Percentiles rank a stretch among this genome's conserved stretches.
These are phyloP conservation scores for Glaciozyma martinii DNA, from an alignment of 768 basidiomycete species.

Conservation along the genomic window DNA sequence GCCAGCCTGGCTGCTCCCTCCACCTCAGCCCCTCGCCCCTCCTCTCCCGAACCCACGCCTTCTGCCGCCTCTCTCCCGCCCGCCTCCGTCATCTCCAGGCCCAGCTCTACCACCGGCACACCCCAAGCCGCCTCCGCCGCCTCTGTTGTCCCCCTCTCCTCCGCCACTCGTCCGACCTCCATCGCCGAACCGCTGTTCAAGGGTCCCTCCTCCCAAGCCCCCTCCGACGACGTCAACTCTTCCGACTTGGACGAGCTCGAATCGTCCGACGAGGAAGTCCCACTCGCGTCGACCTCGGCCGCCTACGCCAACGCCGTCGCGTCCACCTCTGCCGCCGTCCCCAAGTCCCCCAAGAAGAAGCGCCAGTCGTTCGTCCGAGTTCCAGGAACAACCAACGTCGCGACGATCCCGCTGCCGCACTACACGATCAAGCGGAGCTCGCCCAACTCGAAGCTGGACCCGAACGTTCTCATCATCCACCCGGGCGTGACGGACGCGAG, in stretches of 20 bases:
- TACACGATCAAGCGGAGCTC: slow-evolving; percentile 3
- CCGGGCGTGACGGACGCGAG: slow-evolving; percentile 11
- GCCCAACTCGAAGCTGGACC: not conserved
- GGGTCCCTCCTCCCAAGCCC: not conserved
- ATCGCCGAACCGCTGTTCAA: not conserved
- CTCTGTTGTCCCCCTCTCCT: no score
- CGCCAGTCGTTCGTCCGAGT: not conserved
- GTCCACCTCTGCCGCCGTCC: not conserved
- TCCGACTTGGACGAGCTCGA: not conserved
- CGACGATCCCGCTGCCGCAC: slow-evolving; percentile 14
- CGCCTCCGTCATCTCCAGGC: no score
- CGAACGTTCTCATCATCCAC: slow-evolving; percentile 10
- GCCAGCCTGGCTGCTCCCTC: no score
- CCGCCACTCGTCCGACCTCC: no score
- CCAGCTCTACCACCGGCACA: no score
- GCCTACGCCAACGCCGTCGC: not conserved
- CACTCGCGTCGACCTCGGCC: not conserved
- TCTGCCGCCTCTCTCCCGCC: no score
- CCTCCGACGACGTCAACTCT: not conserved
- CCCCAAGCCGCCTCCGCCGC: no score
- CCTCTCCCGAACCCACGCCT: no score
- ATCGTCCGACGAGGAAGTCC: not conserved
- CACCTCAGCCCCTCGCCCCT: no score
- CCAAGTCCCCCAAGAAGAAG: not conserved
- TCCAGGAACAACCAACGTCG: not conserved